Conservation (phyloP, 2,329 filamentous ascomycete species). For the Endothia cerciana region DNA sequence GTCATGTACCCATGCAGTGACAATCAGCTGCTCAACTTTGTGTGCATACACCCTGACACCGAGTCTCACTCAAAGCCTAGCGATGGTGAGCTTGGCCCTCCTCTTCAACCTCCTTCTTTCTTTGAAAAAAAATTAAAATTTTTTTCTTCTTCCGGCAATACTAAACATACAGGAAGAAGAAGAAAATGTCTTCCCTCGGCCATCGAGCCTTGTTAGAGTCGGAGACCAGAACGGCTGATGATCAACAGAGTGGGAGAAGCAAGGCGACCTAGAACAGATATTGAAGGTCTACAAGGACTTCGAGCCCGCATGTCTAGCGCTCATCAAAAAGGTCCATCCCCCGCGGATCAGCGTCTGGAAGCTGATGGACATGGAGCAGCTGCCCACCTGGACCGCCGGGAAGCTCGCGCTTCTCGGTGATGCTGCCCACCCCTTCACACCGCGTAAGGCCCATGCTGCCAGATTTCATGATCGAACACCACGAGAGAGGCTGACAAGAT, state of each 20-base stretch:
- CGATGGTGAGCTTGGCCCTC: slow-evolving; percentile 36
- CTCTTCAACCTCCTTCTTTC: neutral
- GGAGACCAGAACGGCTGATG: slow-evolving; percentile 24
- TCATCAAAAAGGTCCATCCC: slow-evolving; percentile 49
- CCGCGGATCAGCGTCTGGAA: slow-evolving; percentile 59
- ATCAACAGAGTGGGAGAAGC: slow-evolving; percentile 44
- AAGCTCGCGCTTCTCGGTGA: slow-evolving; percentile 65
- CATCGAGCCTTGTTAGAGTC: no score
- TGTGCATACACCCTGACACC: slow-evolving; percentile 54
- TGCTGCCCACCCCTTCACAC: slow-evolving; percentile 70
- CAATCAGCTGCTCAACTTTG: slow-evolving; percentile 52
- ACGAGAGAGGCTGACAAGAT: neutral
- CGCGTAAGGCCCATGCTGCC: slow-evolving; percentile 51
- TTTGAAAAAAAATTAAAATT: no score
- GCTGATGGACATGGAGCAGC: slow-evolving; percentile 63
- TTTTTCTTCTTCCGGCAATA: no score
- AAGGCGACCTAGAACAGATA: slow-evolving; percentile 42
- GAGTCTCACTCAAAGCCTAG: slow-evolving; percentile 40
- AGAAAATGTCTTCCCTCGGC: no score
- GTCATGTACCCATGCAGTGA: slow-evolving; percentile 53
- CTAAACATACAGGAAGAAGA: no score
- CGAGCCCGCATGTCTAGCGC: slow-evolving; percentile 42
- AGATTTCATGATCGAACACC: no score
- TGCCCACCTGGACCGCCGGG: slow-evolving; percentile 59
- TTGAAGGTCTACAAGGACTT: slow-evolving; percentile 48